A percentile compares a stretch with the other conserved stretches of the same genome.
Conservation (phyloP, 257 asterid species). For the Jacaranda mimosifolia region DNA sequence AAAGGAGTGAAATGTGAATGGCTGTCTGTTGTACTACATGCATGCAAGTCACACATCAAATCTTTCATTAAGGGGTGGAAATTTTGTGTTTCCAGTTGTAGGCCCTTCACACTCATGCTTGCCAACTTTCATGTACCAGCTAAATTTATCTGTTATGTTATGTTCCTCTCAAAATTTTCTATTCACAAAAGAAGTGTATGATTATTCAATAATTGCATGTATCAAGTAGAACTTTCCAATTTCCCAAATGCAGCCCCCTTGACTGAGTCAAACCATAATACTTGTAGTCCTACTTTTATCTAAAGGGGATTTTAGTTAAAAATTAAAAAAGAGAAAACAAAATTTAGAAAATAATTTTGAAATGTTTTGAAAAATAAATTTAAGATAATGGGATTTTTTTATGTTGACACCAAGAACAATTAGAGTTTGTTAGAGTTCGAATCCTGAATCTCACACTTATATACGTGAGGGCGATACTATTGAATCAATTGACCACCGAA, state of each 20-base stretch:
- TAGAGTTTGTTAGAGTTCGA: too few relatives aligned
- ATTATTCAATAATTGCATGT: conserved; percentile 44
- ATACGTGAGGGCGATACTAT: too few relatives aligned
- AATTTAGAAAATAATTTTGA: too few relatives aligned
- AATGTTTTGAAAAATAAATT: too few relatives aligned
- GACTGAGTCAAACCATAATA: conserved; percentile 38
- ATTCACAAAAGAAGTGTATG: conserved; percentile 13
- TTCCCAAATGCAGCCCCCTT: conserved; percentile 29
- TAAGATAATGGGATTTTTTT: too few relatives aligned
- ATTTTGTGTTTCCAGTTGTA: conserved; percentile 38
- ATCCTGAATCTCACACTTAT: too few relatives aligned
- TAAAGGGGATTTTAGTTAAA: too few relatives aligned
- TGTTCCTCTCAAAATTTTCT: conserved; percentile 14
- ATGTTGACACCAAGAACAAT: too few relatives aligned
- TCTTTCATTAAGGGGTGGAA: conserved; percentile 17
- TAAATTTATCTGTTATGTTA: conserved; percentile 11
- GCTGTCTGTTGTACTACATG: conserved; percentile 13
- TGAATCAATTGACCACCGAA: too few relatives aligned
- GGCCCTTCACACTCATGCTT: conserved; percentile 48
- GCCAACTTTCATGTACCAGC: conserved; percentile 51
- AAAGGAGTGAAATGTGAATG: background rate
- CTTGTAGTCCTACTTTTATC: background rate
- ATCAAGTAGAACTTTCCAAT: conserved; percentile 3
- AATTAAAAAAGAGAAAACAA: too few relatives aligned
- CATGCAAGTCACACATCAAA: conserved; percentile 37